Base-by-base conservation (phyloP, 306 rosid genomes). In the Carpinus fangiana region DNA sequence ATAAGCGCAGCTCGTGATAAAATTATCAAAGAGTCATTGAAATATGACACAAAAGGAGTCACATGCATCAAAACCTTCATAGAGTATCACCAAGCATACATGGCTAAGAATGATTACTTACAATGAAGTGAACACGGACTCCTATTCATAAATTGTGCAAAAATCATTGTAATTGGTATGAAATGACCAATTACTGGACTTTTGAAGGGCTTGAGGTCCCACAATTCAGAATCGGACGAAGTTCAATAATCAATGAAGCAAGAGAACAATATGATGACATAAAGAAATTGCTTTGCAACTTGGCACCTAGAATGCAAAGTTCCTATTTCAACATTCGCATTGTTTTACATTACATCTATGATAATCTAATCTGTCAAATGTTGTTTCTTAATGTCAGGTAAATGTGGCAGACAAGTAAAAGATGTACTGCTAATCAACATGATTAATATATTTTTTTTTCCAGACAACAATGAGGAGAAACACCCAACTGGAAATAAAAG, bases 381-480 rank as follows among this genome's bases (percentile, higher is more conserved):
- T 59, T 59, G 13, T 62, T 26, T 62, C 69, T 62, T 13, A 31
- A 62, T 62, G n/a, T 14, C 8, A 3, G 43, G 41, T 62, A 28
- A 62, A 45, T 31, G 69, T 31, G 46, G 69, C 69, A 31, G 69
- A 62, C 43, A 62, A 6, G 69, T 62, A 31, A 62, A 28, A 62
- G 69, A 62, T 12, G 41, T 14, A 21, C 38, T 14, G 41, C 69
- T 62, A 62, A 13, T 16, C 17, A 31, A 28, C 69, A 62, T 12
- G 69, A 62, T 31, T 62, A 26, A 28, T 6, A 16, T 62, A 31
- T 48, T 2, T 48, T 11, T 2, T 48, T 48, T 62, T 31, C 20
- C 41, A 16, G 8, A 26, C 16, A 34, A 31, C 17, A 23, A 59
- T 59, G 65, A 31, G 38, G 20, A 13, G 41, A 13, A 62, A 36